These are phyloP conservation scores for Alternaria viburni DNA, from an alignment of 2,329 filamentous ascomycete species.

Conservation along the genomic window DNA sequence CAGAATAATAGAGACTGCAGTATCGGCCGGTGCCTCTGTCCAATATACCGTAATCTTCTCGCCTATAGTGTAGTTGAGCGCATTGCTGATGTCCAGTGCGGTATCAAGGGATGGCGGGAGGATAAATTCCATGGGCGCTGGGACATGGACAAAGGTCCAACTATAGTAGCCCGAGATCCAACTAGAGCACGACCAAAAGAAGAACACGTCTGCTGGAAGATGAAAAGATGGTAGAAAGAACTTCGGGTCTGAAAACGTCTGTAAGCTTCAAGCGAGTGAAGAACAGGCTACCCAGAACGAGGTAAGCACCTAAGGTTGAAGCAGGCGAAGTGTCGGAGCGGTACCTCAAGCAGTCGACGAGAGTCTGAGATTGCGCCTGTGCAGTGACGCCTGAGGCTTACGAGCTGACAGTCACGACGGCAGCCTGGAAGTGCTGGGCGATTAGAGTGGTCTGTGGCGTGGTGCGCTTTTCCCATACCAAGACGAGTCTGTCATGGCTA, in stretches of 20 bases:
- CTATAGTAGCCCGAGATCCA: neutral
- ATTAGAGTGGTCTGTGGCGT: neutral
- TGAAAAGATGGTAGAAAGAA: neutral
- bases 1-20: neutral
- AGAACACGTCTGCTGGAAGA: neutral
- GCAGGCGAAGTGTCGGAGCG: neutral
- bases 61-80: neutral
- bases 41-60: neutral
- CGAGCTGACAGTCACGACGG: neutral
- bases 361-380: neutral
- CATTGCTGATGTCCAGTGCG: neutral
- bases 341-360: neutral
- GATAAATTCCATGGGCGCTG: neutral
- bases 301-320: neutral
- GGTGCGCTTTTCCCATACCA: neutral
- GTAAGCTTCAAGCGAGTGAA: neutral
- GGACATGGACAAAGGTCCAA: neutral
- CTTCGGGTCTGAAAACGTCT: neutral
- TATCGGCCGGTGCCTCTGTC: neutral
- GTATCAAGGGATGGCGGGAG: neutral
- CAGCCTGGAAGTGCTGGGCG: neutral
- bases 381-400: neutral
- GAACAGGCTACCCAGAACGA: neutral
- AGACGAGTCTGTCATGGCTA: neutral
- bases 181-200: neutral